Evolutionary conservation across 2,329 filamentous ascomycete genomes (phyloP).

Genomic region (Colletotrichum australisinense): DNA sequence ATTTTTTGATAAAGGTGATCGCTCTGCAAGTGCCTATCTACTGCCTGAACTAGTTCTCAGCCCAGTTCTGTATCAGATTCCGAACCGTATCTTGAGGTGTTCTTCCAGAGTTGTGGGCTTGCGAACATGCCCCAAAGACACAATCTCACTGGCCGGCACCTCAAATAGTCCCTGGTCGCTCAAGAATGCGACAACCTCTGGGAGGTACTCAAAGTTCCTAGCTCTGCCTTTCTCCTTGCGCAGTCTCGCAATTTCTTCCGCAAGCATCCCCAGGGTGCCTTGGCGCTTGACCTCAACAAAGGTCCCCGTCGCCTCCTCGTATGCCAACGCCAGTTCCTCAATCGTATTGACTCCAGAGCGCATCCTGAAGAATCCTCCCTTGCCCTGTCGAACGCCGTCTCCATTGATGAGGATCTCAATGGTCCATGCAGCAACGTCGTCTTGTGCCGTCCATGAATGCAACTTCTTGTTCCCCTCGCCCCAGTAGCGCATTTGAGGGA

Average conservation of each 20-base stretch:
- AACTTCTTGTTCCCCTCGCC: slow-evolving; percentile 11
- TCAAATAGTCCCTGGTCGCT: slow-evolving; percentile 4
- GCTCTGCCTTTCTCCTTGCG: not conserved
- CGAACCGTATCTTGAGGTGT: not conserved
- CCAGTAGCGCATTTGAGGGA: slow-evolving; percentile 15
- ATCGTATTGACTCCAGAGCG: slow-evolving; percentile 19
- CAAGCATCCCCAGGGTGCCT: slow-evolving; percentile 14
- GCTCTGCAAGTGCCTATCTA: too few relatives aligned
- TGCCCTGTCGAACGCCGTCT: slow-evolving; percentile 19
- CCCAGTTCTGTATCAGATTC: not conserved
- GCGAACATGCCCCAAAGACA: not conserved
- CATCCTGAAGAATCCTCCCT: slow-evolving; percentile 27
- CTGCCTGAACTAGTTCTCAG: too few relatives aligned
- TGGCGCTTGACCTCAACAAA: slow-evolving; percentile 16
- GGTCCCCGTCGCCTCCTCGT: slow-evolving; percentile 12
- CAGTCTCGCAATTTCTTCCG: not conserved
- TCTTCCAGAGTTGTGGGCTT: slow-evolving; percentile 6
- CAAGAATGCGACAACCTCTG: slow-evolving; percentile 5
- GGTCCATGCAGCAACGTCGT: slow-evolving; percentile 22
- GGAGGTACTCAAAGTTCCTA: slow-evolving; percentile 10
- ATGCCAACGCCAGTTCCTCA: slow-evolving; percentile 16
- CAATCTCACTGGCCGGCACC: not conserved
- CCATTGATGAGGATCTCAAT: slow-evolving; percentile 26
- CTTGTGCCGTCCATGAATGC: slow-evolving; percentile 13
- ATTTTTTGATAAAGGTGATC: too few relatives aligned